Evolutionary conservation across 192 early-diverging fungal genomes (phyloP).

Genomic region (Jimgerdemannia flammicorona): DNA sequence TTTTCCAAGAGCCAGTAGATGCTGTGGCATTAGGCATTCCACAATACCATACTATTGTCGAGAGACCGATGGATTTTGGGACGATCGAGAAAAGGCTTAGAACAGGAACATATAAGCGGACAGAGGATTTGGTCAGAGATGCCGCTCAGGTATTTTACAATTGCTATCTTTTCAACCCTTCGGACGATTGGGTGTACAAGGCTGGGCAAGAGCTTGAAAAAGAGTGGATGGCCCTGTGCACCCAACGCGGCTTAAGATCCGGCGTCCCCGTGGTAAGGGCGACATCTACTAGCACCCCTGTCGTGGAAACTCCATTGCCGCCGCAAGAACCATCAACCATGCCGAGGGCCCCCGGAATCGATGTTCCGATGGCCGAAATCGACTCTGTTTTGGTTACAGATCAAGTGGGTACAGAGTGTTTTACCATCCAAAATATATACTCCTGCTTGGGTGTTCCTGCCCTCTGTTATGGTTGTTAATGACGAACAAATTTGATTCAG

Average conservation of each 20-base stretch:
- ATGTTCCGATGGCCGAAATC: neutral
- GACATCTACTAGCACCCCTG: neutral
- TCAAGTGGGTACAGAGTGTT: neutral
- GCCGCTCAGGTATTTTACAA: constrained; percentile 24
- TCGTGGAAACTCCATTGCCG: neutral
- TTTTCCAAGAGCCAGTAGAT: constrained; percentile 55
- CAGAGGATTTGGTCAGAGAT: constrained; percentile 39
- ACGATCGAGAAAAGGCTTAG: constrained; percentile 47
- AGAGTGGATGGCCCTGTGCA: neutral
- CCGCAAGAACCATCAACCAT: too few species aligned
- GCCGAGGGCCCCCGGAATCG: neutral
- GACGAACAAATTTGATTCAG: too few species aligned
- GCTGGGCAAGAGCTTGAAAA: constrained; percentile 25
- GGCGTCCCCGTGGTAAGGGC: neutral
- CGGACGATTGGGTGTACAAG: constrained; percentile 31
- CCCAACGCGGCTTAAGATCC: neutral
- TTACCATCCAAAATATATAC: neutral
- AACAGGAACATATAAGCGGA: constrained; percentile 25
- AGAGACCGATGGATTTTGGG: constrained; percentile 70
- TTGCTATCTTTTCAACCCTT: constrained; percentile 45
- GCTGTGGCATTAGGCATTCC: constrained; percentile 62
- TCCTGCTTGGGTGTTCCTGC: neutral
- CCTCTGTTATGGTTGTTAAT: too few species aligned
- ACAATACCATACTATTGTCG: constrained; percentile 66
- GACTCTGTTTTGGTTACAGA: neutral